Percentiles rank a stretch among this genome's conserved stretches.
phyloP scores from a whole-genome alignment of 208 protist species.

The Acanthamoeba healyi region DNA sequence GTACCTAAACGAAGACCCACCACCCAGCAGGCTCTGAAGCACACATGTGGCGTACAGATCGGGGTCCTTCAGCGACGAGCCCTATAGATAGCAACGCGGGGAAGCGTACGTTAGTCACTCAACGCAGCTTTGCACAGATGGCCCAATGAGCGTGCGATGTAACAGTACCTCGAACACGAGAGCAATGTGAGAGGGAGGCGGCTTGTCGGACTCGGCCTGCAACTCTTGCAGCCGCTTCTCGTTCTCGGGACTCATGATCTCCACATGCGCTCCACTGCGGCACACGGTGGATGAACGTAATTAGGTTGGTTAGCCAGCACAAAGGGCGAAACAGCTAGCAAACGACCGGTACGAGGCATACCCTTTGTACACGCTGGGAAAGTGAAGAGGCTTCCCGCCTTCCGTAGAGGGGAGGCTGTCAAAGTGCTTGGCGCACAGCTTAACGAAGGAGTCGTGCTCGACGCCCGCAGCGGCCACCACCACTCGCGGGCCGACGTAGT shows the following conservation, averaged over 20 bases:
- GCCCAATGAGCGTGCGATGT: no score
- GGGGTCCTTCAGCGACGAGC: slow-evolving; percentile 64
- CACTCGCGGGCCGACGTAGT: slow-evolving; percentile 65
- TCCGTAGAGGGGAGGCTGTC: not conserved
- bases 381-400: not conserved
- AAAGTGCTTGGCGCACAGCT: slow-evolving; percentile 72
- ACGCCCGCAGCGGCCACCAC: slow-evolving; percentile 82
- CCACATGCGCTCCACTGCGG: slow-evolving; percentile 72
- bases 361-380: not conserved
- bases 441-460: slow-evolving; percentile 80
- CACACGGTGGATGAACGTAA: no score
- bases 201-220: slow-evolving; percentile 1
- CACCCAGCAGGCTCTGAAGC: slow-evolving; percentile 86
- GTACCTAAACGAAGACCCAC: slow-evolving; percentile 86
- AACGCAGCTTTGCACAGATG: no score
- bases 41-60: slow-evolving; percentile 81
- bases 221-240: slow-evolving; percentile 6
- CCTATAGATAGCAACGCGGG: no score
- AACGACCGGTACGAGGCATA: not conserved
- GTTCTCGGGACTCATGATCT: not conserved
- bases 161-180: slow-evolving; percentile 75
- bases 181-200: slow-evolving; percentile 10
- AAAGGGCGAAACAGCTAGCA: no score
- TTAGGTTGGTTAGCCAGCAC: no score
- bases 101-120: no score